Evolutionary conservation across 2,329 filamentous ascomycete genomes (phyloP).

Genomic region (Clarireedia hainanense): DNA sequence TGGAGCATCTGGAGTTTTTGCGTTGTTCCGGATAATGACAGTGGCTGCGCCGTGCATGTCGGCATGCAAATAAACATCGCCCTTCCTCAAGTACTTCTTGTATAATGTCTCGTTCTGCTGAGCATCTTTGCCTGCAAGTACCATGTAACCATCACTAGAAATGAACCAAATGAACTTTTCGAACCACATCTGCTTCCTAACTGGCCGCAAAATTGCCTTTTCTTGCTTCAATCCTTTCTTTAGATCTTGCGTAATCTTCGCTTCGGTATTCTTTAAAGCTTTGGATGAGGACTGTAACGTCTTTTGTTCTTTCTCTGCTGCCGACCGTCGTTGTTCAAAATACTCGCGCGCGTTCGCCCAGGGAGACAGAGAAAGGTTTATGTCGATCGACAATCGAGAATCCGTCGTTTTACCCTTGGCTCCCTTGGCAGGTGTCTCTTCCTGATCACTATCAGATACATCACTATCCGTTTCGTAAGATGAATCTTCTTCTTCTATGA

Average conservation of each 20-base stretch:
- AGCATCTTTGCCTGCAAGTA: constrained; percentile 80
- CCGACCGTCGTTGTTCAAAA: constrained; percentile 79
- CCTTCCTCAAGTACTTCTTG: constrained; percentile 73
- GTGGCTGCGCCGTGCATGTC: constrained; percentile 77
- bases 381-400: constrained; percentile 64
- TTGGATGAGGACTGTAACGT: constrained; percentile 73
- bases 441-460: constrained; percentile 48
- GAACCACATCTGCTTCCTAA: constrained; percentile 85
- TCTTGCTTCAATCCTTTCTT: constrained; percentile 87
- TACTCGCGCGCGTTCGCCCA: constrained; percentile 90
- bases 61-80: constrained; percentile 87
- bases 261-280: constrained; percentile 82
- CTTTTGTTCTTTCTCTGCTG: constrained; percentile 79
- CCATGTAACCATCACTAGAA: constrained; percentile 89
- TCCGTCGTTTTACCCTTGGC: constrained; percentile 36
- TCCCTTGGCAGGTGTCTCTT: constrained; percentile 34
- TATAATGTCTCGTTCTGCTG: constrained; percentile 93
- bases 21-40: constrained; percentile 87
- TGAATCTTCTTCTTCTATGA: constrained; percentile 45
- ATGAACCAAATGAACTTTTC: constrained; percentile 97
- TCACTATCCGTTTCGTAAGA: constrained; percentile 58
- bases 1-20: constrained; percentile 67
- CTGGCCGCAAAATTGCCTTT: constrained; percentile 75
- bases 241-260: constrained; percentile 78
- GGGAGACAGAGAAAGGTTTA: constrained; percentile 72